Percentiles rank a stretch among this genome's conserved stretches.
Evolutionary conservation across 2,329 filamentous ascomycete genomes (phyloP).

Genomic region (Beauveria australis): DNA sequence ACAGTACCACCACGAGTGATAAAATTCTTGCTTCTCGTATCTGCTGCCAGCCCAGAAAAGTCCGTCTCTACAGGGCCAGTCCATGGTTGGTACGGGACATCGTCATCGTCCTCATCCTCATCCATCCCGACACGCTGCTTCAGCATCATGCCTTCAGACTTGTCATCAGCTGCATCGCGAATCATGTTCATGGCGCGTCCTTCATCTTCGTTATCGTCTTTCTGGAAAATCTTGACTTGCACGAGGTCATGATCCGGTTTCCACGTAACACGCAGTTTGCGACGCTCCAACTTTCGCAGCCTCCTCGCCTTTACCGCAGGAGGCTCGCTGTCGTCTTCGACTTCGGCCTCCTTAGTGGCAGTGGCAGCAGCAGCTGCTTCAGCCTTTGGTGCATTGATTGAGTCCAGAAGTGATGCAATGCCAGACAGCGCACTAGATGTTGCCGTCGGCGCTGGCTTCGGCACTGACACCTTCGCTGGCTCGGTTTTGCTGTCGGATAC

Average conservation of each 20-base stretch:
- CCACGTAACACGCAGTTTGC: slow-evolving; percentile 63
- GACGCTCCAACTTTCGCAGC: slow-evolving; percentile 62
- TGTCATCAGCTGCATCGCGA: slow-evolving; percentile 64
- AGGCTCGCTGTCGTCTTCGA: slow-evolving; percentile 52
- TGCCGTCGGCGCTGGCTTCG: slow-evolving; percentile 22
- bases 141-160: slow-evolving; percentile 62
- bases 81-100: slow-evolving; percentile 46
- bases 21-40: slow-evolving; percentile 40
- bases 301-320: slow-evolving; percentile 59
- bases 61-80: slow-evolving; percentile 38
- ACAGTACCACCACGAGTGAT: slow-evolving; percentile 46
- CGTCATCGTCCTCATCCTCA: slow-evolving; percentile 51
- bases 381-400: slow-evolving; percentile 36
- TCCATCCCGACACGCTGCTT: slow-evolving; percentile 43
- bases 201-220: slow-evolving; percentile 63
- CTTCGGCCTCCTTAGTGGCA: slow-evolving; percentile 39
- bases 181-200: slow-evolving; percentile 60
- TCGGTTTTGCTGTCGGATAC: slow-evolving; percentile 15
- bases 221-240: slow-evolving; percentile 60
- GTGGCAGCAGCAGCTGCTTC: slow-evolving; percentile 30
- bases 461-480: slow-evolving; percentile 17
- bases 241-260: slow-evolving; percentile 60
- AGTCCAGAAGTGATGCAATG: slow-evolving; percentile 47
- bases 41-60: slow-evolving; percentile 38
- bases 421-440: slow-evolving; percentile 34